phyloP scores from a whole-genome alignment of 176 grass and related monocot species.

The barley (Hordeum vulgare) region DNA sequence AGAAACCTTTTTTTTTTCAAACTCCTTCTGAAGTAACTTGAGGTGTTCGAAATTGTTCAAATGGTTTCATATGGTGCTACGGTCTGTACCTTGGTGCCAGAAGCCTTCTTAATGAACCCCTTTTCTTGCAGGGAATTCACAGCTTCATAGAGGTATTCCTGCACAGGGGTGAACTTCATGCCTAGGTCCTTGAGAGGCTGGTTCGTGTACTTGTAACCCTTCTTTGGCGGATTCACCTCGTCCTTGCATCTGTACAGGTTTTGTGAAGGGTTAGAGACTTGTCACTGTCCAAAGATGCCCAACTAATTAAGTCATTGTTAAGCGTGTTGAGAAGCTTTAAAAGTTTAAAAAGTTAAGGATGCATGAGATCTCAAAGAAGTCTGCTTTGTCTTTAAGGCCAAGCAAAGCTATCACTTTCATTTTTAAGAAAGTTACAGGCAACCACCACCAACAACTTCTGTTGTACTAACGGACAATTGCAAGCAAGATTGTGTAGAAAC shows the following conservation, averaged over 20 bases:
- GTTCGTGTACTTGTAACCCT: slow-evolving; percentile 53
- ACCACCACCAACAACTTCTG: background rate
- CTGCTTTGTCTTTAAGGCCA: background rate
- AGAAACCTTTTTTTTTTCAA: background rate
- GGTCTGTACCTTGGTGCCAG: slow-evolving; percentile 10
- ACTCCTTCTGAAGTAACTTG: background rate
- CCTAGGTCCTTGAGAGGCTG: slow-evolving; percentile 49
- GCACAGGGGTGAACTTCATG: slow-evolving; percentile 34
- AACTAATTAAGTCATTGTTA: background rate
- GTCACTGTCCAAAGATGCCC: background rate
- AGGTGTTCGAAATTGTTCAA: background rate
- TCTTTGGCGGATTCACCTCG: slow-evolving; percentile 41
- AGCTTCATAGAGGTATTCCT: slow-evolving; percentile 37
- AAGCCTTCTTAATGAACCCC: slow-evolving; percentile 27
- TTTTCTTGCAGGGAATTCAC: slow-evolving; percentile 46
- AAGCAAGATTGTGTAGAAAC: background rate
- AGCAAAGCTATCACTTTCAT: background rate
- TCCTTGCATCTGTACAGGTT: slow-evolving; percentile 36
- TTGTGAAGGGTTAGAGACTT: background rate
- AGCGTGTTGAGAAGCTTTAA: background rate
- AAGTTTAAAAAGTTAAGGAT: too few relatives aligned
- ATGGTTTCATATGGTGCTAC: background rate
- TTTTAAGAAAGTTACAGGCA: background rate
- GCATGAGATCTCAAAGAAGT: background rate
- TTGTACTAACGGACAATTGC: background rate